These are phyloP conservation scores for Monilinia aucupariae DNA, from an alignment of 2,329 filamentous ascomycete species.

Conservation along the genomic window DNA sequence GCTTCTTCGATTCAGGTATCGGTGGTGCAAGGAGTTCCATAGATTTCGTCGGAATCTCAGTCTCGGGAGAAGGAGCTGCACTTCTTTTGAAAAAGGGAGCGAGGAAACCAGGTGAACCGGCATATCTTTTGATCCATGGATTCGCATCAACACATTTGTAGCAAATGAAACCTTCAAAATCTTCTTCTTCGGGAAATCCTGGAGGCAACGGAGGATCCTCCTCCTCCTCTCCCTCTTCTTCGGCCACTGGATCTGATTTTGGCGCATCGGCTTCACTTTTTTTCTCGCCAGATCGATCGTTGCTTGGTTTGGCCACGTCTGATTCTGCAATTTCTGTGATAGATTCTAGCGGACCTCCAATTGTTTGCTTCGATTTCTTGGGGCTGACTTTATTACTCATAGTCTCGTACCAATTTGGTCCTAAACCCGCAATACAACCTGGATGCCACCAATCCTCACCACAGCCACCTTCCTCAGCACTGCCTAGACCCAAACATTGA, in stretches of 20 bases:
- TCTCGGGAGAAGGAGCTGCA: conserved; percentile 30
- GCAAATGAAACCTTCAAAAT: conserved; percentile 86
- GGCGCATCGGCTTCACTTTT: conserved; percentile 13
- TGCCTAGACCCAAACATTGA: conserved; percentile 84
- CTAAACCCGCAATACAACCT: conserved; percentile 79
- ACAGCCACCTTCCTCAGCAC: conserved; percentile 75
- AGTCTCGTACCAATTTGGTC: conserved; percentile 64
- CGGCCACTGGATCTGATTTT: conserved; percentile 28
- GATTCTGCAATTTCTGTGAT: conserved; percentile 47
- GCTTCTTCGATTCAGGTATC: conserved; percentile 49
- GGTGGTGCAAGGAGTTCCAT: conserved; percentile 22
- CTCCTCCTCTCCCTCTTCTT: conserved; percentile 43
- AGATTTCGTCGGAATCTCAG: conserved; percentile 30
- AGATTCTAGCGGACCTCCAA: conserved; percentile 39
- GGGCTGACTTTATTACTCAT: conserved; percentile 37
- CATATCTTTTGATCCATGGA: conserved; percentile 89
- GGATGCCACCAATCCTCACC: conserved; percentile 98
- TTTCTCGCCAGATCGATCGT: conserved; percentile 21
- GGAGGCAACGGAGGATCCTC: conserved; percentile 67
- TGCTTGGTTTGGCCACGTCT: conserved; percentile 25
- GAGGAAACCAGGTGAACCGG: conserved; percentile 73
- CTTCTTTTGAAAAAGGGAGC: conserved; percentile 56
- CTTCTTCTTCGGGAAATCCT: conserved; percentile 82
- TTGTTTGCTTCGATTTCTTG: conserved; percentile 33
- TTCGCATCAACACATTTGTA: conserved; percentile 86